Evolutionary conservation across 2,329 filamentous ascomycete genomes (phyloP), one percentile per base, ranked within the genome.

Genomic region (Fusarium metavorans): DNA sequence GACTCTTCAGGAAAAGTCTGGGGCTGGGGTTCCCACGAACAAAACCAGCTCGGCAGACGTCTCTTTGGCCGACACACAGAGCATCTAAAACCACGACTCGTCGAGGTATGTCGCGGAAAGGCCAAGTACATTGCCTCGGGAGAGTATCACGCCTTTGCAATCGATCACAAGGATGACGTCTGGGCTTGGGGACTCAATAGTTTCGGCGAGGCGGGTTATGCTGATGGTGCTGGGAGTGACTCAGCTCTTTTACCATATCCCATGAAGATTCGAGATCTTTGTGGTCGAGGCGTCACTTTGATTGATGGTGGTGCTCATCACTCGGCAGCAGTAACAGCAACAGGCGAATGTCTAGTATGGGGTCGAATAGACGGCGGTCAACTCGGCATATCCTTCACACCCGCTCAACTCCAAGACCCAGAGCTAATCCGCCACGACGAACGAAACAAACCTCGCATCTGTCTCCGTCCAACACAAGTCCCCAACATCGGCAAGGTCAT

Each of bases 141-240:
- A 32, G 88, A 90, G 41, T 94, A 94, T 82, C 93, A 96, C 83
- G 92, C 89, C 72, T 95, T 96, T 74, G 93, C 92, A 18, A 86
- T 96, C 60, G 90, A 92, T 81, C 86, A 88, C 45, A 88, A 89
- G 30, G 92, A 90, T 52, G 88, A 90, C 50, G 91, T 95, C 43
- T 95, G 90, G 83, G 88, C 89, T 1, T 96, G 94, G 93, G 94
- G 94, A n/a, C 84, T 94, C 37, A 96, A 97, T 85, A 93, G 92
- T 81, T 95, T 92, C 80, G 92, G 92, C 70, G 90, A 96, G 83
- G 92, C 92, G 13, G 94, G 92, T 1, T 41, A 73, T 34, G 85
- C 87, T 62, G 63, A 63, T 25, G 64, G 56, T 1, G 76, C 77
- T 6, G 73, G 77, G 2, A 59, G 61, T 8, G 68, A 91, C 71